Evolutionary conservation across 345 rosid genomes (phyloP).

Genomic region (Carallia pectinifolia): DNA sequence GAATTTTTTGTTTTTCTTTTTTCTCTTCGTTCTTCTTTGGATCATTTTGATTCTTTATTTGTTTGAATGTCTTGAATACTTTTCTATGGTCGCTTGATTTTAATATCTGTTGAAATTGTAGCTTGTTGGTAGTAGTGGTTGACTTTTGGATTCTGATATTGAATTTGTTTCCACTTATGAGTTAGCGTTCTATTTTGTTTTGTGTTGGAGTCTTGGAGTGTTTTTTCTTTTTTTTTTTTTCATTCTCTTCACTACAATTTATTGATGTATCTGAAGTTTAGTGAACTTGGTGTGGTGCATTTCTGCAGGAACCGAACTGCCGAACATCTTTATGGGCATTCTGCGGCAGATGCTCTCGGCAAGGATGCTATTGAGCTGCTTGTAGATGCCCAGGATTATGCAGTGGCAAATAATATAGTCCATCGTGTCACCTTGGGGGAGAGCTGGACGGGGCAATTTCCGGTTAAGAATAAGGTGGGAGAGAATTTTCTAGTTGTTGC

Average conservation of each 20-base stretch:
- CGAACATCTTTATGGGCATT: conserved; percentile 77
- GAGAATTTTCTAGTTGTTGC: conserved; percentile 57
- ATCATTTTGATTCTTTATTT: not conserved
- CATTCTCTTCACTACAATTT: not conserved
- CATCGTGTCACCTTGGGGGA: conserved; percentile 59
- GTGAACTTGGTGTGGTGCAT: conserved; percentile 7
- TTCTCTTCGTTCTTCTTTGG: not conserved
- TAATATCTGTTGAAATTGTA: not conserved
- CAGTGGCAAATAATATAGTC: conserved; percentile 49
- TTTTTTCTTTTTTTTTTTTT: not conserved
- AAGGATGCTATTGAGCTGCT: conserved; percentile 65
- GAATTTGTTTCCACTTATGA: not conserved
- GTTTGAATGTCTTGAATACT: not conserved
- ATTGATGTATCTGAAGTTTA: not conserved
- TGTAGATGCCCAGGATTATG: conserved; percentile 57
- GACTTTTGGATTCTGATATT: not conserved
- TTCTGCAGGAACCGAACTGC: conserved; percentile 82
- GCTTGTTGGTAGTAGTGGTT: conserved; percentile 4
- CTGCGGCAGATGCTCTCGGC: conserved; percentile 78
- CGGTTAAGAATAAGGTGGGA: conserved; percentile 71
- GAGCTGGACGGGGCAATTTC: conserved; percentile 91
- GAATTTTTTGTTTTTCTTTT: not conserved
- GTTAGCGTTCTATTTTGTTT: not conserved
- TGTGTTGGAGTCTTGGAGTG: not conserved
- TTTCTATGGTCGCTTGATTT: not conserved